Evolutionary conservation across 306 rosid species (phyloP).

Genomic region (Citrullus colocynthis): DNA sequence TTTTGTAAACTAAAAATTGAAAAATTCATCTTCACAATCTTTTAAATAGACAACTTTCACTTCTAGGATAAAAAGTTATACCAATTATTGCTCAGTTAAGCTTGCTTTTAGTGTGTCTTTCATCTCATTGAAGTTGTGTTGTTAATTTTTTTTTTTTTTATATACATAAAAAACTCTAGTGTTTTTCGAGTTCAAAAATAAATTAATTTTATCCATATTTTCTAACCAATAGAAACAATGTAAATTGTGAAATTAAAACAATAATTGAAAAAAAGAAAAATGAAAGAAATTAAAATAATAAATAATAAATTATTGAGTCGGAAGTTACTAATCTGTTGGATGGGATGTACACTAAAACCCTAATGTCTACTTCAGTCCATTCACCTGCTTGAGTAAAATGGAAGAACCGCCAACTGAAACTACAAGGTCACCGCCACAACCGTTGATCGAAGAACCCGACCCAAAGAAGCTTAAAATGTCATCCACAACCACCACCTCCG

Average conservation of each 20-base stretch:
- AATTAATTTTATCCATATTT: too few relatives aligned
- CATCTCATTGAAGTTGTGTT: too few relatives aligned
- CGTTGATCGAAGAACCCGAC: conserved; percentile 32
- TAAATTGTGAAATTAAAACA: background rate
- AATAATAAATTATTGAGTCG: background rate
- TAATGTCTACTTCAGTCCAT: conserved; percentile 12
- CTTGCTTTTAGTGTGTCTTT: too few relatives aligned
- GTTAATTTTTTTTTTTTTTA: too few relatives aligned
- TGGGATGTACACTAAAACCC: background rate
- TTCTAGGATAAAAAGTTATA: too few relatives aligned
- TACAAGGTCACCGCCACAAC: conserved; percentile 24
- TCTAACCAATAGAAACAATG: too few relatives aligned
- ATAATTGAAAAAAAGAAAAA: background rate
- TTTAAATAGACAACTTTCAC: too few relatives aligned
- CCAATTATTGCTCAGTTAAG: too few relatives aligned
- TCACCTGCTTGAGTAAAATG: conserved; percentile 20
- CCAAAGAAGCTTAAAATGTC: conserved; percentile 70
- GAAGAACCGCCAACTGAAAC: conserved; percentile 29
- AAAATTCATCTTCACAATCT: too few relatives aligned
- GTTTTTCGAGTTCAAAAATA: too few relatives aligned
- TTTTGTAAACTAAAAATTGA: too few relatives aligned
- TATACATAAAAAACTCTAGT: too few relatives aligned
- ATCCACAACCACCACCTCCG: conserved; percentile 54
- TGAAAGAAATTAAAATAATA: background rate
- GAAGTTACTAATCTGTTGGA: background rate